Evolutionary conservation across 2,329 filamentous ascomycete species (phyloP).

Genomic region (Aspergillus ustus): DNA sequence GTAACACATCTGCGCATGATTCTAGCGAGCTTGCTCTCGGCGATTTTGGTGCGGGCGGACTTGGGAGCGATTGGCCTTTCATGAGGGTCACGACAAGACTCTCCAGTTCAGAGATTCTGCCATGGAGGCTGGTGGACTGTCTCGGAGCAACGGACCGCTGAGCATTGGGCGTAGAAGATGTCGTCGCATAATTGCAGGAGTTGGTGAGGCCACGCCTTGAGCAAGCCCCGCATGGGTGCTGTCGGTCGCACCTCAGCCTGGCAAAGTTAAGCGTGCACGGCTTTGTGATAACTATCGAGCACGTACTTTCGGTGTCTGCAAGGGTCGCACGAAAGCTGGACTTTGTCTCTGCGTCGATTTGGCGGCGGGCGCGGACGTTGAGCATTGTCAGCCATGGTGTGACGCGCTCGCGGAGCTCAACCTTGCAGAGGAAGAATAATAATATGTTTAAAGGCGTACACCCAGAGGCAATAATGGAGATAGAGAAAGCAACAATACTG

Average conservation of each 20-base stretch:
- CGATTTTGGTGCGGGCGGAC: background rate
- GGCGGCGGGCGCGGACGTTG: constrained; percentile 2
- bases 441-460: background rate
- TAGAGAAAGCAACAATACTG: background rate
- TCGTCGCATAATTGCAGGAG: constrained; percentile 1
- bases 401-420: background rate
- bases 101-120: constrained; percentile 1
- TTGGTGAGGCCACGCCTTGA: background rate
- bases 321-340: constrained; percentile 1
- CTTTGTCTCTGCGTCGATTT: constrained; percentile 5
- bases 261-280: background rate
- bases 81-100: constrained; percentile 3
- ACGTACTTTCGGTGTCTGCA: constrained; percentile 8
- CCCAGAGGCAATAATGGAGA: background rate
- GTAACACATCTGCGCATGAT: background rate
- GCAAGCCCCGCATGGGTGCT: background rate
- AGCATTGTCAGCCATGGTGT: background rate
- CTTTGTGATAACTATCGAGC: background rate
- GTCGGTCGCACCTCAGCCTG: background rate
- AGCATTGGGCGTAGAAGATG: background rate
- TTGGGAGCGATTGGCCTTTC: background rate
- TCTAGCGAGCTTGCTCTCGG: background rate
- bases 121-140: background rate
- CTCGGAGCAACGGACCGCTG: constrained; percentile 1
- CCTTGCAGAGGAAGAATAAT: background rate